A percentile compares a stretch with the other conserved stretches of the same genome.
phyloP scores from a whole-genome alignment of 257 asterid species.

The Nicotiana otophora region DNA sequence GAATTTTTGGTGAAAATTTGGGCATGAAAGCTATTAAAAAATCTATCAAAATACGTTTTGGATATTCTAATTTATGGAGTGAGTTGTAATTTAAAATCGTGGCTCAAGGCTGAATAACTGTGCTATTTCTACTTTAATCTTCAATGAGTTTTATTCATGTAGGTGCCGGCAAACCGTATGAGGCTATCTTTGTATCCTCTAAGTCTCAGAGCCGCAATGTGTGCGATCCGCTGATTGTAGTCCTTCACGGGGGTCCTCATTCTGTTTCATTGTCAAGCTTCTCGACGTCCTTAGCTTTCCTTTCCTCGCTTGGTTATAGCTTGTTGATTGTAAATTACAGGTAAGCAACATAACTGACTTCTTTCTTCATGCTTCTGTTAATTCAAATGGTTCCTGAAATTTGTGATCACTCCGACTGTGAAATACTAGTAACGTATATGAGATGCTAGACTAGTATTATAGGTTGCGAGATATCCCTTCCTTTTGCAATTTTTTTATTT shows the following conservation, averaged over 20 bases:
- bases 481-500: not conserved
- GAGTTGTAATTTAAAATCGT: not conserved
- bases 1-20: not conserved
- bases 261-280: slow-evolving; percentile 56
- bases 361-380: not conserved
- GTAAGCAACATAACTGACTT: slow-evolving; percentile 26
- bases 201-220: slow-evolving; percentile 40
- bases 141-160: not conserved
- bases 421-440: not conserved
- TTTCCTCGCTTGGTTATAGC: slow-evolving; percentile 77
- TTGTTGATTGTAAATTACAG: slow-evolving; percentile 90
- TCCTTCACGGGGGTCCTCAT: slow-evolving; percentile 98
- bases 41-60: no score
- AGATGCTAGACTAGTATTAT: not conserved
- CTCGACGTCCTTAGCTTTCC: slow-evolving; percentile 77
- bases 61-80: not conserved
- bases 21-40: not conserved
- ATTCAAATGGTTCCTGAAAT: not conserved
- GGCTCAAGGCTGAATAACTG: not conserved
- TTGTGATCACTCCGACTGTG: not conserved
- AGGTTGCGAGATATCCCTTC: not conserved
- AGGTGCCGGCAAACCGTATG: slow-evolving; percentile 88
- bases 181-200: slow-evolving; percentile 85
- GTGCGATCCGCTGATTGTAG: slow-evolving; percentile 61
- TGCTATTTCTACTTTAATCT: not conserved